phyloP scores from a whole-genome alignment of 345 rosid species.

The Melaleuca quinquenervia region DNA sequence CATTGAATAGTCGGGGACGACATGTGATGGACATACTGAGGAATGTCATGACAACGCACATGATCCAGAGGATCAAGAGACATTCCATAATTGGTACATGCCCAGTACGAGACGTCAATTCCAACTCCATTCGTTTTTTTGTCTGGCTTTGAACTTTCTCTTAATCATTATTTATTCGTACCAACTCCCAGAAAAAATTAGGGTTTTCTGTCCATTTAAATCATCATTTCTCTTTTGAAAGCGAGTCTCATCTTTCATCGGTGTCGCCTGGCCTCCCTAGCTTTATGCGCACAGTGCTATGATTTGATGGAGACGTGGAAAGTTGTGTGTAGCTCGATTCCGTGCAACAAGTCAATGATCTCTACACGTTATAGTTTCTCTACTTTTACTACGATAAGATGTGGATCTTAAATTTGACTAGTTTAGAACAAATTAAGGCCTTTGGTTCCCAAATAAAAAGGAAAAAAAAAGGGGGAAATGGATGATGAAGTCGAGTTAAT shows the following conservation, averaged over 20 bases:
- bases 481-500: neutral
- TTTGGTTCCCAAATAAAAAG: neutral
- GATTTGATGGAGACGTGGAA: neutral
- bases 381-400: neutral
- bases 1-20: no score
- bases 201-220: neutral
- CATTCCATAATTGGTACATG: no score
- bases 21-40: no score
- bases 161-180: neutral
- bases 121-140: no score
- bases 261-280: neutral
- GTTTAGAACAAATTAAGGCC: neutral
- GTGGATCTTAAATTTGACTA: neutral
- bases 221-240: no score
- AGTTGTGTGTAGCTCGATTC: neutral
- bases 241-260: neutral
- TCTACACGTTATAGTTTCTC: neutral
- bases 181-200: neutral
- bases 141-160: no score
- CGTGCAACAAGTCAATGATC: neutral
- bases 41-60: no score
- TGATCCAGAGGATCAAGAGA: no score
- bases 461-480: neutral
- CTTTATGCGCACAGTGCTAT: neutral
- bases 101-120: no score